Evolutionary conservation across 345 rosid species (phyloP).

Genomic region (Eucalyptus dawsonii): DNA sequence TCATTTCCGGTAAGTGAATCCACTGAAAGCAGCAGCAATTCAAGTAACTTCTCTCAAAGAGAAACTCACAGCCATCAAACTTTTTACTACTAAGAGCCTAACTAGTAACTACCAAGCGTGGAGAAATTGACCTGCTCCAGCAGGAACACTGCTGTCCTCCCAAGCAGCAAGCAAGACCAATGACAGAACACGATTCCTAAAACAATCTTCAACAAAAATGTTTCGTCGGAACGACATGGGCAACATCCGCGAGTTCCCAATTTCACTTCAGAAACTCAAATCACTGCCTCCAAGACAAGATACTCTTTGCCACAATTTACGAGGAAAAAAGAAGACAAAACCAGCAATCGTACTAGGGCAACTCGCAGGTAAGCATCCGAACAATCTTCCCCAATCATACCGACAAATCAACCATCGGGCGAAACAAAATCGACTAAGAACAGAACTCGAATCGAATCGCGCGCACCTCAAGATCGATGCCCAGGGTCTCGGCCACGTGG

Average conservation of each 20-base stretch:
- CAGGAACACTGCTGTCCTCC: background rate
- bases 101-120: background rate
- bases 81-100: background rate
- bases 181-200: background rate
- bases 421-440: background rate
- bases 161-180: background rate
- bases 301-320: background rate
- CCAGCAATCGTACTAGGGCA: background rate
- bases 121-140: background rate
- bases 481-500: slow-evolving; percentile 87
- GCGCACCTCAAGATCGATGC: slow-evolving; percentile 79
- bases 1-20: background rate
- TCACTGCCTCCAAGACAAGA: background rate
- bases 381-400: background rate
- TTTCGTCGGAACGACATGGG: background rate
- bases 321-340: background rate
- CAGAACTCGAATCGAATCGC: background rate
- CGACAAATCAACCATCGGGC: background rate
- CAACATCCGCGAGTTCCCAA: background rate
- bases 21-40: background rate
- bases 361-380: background rate
- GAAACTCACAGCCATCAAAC: background rate
- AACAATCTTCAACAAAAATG: background rate
- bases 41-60: background rate
- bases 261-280: background rate